Evolutionary conservation across 306 rosid genomes (phyloP).

Genomic region (Crataegus laevigata): DNA sequence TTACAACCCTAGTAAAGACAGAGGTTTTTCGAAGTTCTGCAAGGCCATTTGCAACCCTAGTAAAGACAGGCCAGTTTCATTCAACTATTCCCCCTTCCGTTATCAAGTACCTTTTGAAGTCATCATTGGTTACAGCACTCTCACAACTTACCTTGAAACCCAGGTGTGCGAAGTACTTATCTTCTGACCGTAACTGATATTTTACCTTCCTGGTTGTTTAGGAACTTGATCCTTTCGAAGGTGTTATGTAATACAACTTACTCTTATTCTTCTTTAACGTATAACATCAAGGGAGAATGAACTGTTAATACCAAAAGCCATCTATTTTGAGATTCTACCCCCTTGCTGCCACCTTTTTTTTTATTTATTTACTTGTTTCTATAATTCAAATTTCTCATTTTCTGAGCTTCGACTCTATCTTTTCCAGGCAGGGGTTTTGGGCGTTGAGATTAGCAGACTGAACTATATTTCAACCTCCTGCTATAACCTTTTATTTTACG

Average conservation of each 20-base stretch:
- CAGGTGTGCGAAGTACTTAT: conserved; percentile 34
- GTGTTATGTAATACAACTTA: background rate
- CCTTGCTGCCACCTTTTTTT: background rate
- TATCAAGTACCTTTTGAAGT: conserved; percentile 60
- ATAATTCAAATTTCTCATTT: background rate
- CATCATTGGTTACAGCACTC: conserved; percentile 52
- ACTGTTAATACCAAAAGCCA: background rate
- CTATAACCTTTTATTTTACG: background rate
- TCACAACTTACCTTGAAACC: conserved; percentile 48
- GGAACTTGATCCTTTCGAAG: background rate
- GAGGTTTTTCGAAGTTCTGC: too few species aligned
- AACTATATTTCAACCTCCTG: background rate
- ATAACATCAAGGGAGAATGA: background rate
- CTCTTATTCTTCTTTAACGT: background rate
- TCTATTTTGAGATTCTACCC: background rate
- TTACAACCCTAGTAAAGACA: too few species aligned
- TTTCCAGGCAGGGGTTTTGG: background rate
- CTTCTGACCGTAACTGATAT: background rate
- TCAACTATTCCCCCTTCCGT: background rate
- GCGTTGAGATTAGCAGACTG: background rate
- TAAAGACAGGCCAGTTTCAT: too few species aligned
- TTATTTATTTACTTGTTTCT: too few species aligned
- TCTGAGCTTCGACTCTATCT: background rate
- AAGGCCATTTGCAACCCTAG: too few species aligned
- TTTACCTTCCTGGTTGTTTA: background rate